Conservation (phyloP, 805 yeast genomes). For the Debaryomyces tyrocola region DNA sequence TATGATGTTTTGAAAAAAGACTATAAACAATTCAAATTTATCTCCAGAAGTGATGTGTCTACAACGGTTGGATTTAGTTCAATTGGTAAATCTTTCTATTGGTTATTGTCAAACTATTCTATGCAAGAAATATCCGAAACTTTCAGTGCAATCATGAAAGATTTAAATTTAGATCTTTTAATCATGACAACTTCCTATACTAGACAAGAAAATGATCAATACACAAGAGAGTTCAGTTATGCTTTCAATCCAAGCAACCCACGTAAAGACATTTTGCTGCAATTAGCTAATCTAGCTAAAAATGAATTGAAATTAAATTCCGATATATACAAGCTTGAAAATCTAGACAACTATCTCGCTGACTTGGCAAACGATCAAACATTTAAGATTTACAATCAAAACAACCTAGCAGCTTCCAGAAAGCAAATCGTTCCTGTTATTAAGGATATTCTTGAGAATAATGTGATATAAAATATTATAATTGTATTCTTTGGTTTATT, state of each 20-base stretch:
- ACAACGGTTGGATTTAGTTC: slow-evolving; percentile 73
- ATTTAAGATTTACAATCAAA: slow-evolving; percentile 42
- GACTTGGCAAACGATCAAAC: slow-evolving; percentile 1
- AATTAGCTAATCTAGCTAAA: slow-evolving; percentile 18
- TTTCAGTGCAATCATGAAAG: slow-evolving; percentile 17
- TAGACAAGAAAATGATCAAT: slow-evolving; percentile 27
- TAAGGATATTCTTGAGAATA: slow-evolving; percentile 30
- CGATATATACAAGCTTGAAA: slow-evolving; percentile 21
- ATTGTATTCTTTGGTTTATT: not conserved
- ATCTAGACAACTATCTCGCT: slow-evolving; percentile 12
- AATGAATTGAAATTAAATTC: slow-evolving; percentile 23
- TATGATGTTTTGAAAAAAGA: slow-evolving; percentile 75
- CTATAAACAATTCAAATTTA: slow-evolving; percentile 66
- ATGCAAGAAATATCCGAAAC: slow-evolving; percentile 22
- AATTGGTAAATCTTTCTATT: slow-evolving; percentile 59
- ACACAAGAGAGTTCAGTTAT: slow-evolving; percentile 37
- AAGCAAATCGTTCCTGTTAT: slow-evolving; percentile 81
- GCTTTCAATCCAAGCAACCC: slow-evolving; percentile 13
- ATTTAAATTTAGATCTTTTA: slow-evolving; percentile 26
- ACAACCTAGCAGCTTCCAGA: slow-evolving; percentile 64
- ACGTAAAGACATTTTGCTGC: slow-evolving; percentile 12
- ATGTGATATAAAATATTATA: not conserved
- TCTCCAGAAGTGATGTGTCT: slow-evolving; percentile 19
- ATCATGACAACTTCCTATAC: slow-evolving; percentile 41
- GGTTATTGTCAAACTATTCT: slow-evolving; percentile 40